These are phyloP conservation scores for Bolboschoenoplectus hybrid DNA, from an alignment of 202 grass and related monocot genomes.

Conservation along the genomic window DNA sequence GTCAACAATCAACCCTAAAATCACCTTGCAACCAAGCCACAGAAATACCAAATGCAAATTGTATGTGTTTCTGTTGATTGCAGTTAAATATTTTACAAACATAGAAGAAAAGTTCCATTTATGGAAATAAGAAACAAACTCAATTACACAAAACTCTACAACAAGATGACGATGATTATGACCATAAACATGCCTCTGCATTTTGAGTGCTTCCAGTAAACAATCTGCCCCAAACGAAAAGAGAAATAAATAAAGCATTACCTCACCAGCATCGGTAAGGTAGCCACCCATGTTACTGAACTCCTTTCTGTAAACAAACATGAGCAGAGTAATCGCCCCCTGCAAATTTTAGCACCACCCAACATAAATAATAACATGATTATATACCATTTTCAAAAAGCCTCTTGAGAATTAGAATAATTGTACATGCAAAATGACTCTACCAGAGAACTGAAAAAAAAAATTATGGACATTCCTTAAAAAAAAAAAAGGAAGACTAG, in stretches of 20 bases:
- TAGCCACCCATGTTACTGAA: slow-evolving; percentile 92
- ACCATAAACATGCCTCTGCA: neutral
- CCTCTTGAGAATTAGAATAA: neutral
- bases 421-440: neutral
- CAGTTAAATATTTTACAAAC: neutral
- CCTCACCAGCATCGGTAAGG: slow-evolving; percentile 96
- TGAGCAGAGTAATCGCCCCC: slow-evolving; percentile 94
- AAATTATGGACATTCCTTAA: neutral
- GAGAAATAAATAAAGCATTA: slow-evolving; percentile 54
- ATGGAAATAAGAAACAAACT: neutral
- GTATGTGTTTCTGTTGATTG: neutral
- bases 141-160: neutral
- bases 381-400: neutral
- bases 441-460: neutral
- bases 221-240: slow-evolving; percentile 34
- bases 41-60: neutral
- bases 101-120: slow-evolving; percentile 25
- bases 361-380: slow-evolving; percentile 21
- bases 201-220: neutral
- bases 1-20: slow-evolving; percentile 21
- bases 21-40: slow-evolving; percentile 10
- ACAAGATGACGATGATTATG: neutral
- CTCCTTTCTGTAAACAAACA: slow-evolving; percentile 87
- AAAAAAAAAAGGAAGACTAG: neutral
- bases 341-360: slow-evolving; percentile 47